Conservation (phyloP, 495 filamentous ascomycete species). For the Lasiosphaeris hirsuta region DNA sequence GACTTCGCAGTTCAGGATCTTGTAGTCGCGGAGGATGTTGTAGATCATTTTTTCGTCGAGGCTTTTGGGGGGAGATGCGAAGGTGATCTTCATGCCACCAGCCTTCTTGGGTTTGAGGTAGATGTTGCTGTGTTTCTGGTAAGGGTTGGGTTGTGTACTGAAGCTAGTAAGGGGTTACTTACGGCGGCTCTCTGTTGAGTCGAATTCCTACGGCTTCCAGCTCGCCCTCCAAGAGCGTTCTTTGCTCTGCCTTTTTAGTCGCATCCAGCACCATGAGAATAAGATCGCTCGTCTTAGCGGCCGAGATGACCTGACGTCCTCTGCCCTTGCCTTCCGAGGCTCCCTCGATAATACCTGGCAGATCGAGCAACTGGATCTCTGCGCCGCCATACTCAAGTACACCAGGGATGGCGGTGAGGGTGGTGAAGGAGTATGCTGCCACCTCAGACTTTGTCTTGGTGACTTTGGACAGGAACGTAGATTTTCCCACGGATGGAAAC, state of each 20-base stretch:
- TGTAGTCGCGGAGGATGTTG: conserved; percentile 96
- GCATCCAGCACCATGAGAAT: conserved; percentile 97
- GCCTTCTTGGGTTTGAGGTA: conserved; percentile 98
- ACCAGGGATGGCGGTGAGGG: conserved; percentile 94
- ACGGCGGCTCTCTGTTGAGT: conserved; percentile 90
- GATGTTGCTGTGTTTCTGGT: conserved; percentile 92
- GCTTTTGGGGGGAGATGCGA: conserved; percentile 80
- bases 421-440: conserved; percentile 96
- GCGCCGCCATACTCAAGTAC: conserved; percentile 98
- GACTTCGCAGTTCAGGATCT: conserved; percentile 96
- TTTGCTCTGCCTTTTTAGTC: conserved; percentile 93
- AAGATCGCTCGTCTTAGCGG: conserved; percentile 98
- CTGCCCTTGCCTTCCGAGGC: conserved; percentile 94
- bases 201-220: conserved; percentile 95
- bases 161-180: conserved; percentile 28
- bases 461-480: conserved; percentile 97
- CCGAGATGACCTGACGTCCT: conserved; percentile 95
- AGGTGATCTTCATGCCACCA: conserved; percentile 98
- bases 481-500: conserved; percentile 98
- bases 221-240: conserved; percentile 84
- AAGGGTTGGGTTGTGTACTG: conserved; percentile 2
- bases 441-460: conserved; percentile 98
- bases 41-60: conserved; percentile 97
- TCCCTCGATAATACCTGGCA: conserved; percentile 98
- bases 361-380: conserved; percentile 96